A percentile compares a stretch with the other conserved stretches of the same genome.
Conservation (phyloP, 768 basidiomycete genomes). For the Trametes punicea region DNA sequence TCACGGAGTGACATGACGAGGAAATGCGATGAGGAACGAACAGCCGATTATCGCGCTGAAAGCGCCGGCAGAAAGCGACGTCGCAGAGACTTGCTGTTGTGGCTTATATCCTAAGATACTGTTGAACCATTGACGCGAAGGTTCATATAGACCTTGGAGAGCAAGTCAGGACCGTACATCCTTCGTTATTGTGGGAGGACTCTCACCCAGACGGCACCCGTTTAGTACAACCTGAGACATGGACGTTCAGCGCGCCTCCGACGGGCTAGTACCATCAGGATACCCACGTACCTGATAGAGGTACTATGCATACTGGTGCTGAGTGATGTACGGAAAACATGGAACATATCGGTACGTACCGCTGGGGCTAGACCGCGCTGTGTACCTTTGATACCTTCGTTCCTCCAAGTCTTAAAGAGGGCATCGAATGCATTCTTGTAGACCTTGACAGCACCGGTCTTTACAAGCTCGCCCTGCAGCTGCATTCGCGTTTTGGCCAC, state of each 20-base stretch:
- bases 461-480: slow-evolving; percentile 92
- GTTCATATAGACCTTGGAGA: slow-evolving; percentile 85
- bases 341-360: slow-evolving; percentile 43
- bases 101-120: slow-evolving; percentile 55
- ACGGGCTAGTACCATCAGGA: not conserved
- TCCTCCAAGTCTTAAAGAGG: slow-evolving; percentile 76
- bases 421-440: slow-evolving; percentile 85
- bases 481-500: slow-evolving; percentile 94
- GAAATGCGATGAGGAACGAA: slow-evolving; percentile 30
- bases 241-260: not conserved
- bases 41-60: slow-evolving; percentile 87
- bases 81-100: slow-evolving; percentile 62
- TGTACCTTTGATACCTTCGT: slow-evolving; percentile 83
- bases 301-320: slow-evolving; percentile 49
- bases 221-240: slow-evolving; percentile 73
- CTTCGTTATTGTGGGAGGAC: not conserved
- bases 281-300: slow-evolving; percentile 71
- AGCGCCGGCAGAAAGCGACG: slow-evolving; percentile 85
- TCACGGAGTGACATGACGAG: not conserved
- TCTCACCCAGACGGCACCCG: slow-evolving; percentile 79
- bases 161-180: not conserved
- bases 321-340: slow-evolving; percentile 8
- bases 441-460: slow-evolving; percentile 61
- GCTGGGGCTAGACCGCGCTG: slow-evolving; percentile 90
- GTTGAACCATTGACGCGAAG: slow-evolving; percentile 72